Conservation (phyloP, 1,139 yeast genomes). For the Trichomonascaceae sp. region DNA sequence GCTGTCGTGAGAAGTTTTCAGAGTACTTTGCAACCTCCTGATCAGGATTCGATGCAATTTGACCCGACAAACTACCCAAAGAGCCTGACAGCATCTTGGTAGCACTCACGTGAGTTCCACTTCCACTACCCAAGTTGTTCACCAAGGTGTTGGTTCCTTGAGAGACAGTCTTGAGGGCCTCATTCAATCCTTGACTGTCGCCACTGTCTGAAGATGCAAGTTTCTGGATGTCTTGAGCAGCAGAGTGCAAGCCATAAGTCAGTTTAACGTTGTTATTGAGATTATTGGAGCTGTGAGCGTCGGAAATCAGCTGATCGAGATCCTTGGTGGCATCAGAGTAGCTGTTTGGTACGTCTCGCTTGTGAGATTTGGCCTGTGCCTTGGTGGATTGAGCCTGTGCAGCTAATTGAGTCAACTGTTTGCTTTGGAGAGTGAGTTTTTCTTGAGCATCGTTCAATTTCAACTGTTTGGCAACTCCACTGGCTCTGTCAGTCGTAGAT, state of each 20-base stretch:
- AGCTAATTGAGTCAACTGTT: constrained; percentile 11
- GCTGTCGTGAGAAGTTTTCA: background rate
- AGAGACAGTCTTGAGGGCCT: background rate
- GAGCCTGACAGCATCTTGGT: constrained; percentile 2
- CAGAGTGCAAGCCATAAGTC: background rate
- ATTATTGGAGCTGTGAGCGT: constrained; percentile 9
- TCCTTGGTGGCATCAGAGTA: constrained; percentile 2
- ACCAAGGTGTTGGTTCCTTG: background rate
- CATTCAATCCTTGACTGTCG: background rate
- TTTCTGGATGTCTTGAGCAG: background rate
- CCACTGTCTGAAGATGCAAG: background rate
- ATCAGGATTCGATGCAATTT: background rate
- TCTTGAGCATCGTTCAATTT: constrained; percentile 12
- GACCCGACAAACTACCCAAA: background rate
- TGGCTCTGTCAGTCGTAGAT: constrained; percentile 18
- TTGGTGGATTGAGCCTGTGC: constrained; percentile 8
- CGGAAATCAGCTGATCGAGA: constrained; percentile 3
- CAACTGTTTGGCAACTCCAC: constrained; percentile 17
- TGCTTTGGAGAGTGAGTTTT: constrained; percentile 10
- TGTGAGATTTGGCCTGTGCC: constrained; percentile 7
- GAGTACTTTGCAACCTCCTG: background rate
- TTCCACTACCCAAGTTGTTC: background rate
- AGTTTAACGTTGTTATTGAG: background rate
- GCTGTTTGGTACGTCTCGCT: constrained; percentile 1
- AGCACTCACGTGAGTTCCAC: background rate